Conservation (phyloP, 1,139 yeast genomes). For the Suhomyces bribrorum region DNA sequence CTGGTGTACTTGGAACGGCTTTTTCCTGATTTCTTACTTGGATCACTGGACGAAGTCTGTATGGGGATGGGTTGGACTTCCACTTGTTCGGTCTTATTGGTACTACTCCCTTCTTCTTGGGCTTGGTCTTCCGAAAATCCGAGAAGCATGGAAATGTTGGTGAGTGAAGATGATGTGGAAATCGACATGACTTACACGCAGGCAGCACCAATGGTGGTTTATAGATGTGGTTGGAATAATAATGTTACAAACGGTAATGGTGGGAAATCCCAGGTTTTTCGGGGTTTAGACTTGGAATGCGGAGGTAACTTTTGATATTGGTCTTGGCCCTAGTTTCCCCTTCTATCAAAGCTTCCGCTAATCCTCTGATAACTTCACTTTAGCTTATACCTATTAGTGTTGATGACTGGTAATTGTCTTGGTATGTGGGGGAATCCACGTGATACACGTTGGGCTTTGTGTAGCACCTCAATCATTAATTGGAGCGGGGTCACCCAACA, state of each 20-base stretch:
- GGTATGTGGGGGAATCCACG: background rate
- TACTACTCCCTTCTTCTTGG: background rate
- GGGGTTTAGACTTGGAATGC: too few relatives aligned
- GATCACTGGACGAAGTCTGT: too few relatives aligned
- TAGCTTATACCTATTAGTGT: too few relatives aligned
- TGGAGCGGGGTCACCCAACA: background rate
- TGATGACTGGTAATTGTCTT: background rate
- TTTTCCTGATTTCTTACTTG: background rate
- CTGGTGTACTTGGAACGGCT: conserved; percentile 16
- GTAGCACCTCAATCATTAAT: background rate
- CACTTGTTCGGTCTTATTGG: background rate
- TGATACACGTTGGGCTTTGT: background rate
- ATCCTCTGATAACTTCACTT: too few relatives aligned
- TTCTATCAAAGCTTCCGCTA: too few relatives aligned
- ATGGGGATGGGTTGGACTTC: too few relatives aligned
- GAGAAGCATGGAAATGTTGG: conserved; percentile 1
- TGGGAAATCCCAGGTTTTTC: too few relatives aligned
- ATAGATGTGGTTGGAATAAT: too few relatives aligned
- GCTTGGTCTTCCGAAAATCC: background rate
- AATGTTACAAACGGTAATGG: too few relatives aligned
- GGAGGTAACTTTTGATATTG: too few relatives aligned
- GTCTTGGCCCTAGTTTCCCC: too few relatives aligned
- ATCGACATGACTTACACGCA: background rate
- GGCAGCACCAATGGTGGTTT: too few relatives aligned
- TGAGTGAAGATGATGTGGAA: conserved; percentile 2